Evolutionary conservation across 441 rosid genomes (phyloP), one percentile per base, ranked within the genome.

Genomic region (Erodium texanum): DNA sequence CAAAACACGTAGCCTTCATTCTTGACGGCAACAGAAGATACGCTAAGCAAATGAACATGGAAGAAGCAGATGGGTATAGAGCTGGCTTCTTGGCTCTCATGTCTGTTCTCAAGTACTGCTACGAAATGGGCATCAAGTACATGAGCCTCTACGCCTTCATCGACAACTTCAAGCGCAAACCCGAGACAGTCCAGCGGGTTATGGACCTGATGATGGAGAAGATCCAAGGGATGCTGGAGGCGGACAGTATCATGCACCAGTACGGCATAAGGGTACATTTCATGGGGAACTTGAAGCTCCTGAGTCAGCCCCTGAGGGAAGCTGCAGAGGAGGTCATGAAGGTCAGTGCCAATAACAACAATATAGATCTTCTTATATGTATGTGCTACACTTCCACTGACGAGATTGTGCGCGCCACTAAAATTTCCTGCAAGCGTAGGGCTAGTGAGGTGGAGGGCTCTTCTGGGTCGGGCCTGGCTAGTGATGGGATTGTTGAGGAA

Each of bases 291-390:
- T 16, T 54, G 61, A 54, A 54, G 61, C 61, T 54, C 61, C 23
- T 54, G 9, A 19, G 61, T 12, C 23, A 18, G 22, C 61, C 61
- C 23, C 11, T 54, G 11, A 54, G 61, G 23, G 61, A 54, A 54
- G 61, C 61, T 19, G 22, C 22, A 1, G 61, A 54, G 61, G 61
- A 54, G 61, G 61, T 54, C 23, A 54, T 54, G 61, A 54, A 54
- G 61, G 61, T 54, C 61, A 54, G 61, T 19, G 61, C 61, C 61
- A 54, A 54, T 19, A 54, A 54, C 23, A 54, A 9, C 61, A 54
- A 54, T 2, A 54, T 54, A 7, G 23, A 54, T 18, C 61, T 54
- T 54, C 61, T 54, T 2, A 54, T 54, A 18, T 54, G 61, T 19
- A 54, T 54, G 61, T 16, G 22, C 61, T 54, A 54, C 23, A 54